A percentile compares a stretch with the other conserved stretches of the same genome.
Conservation (phyloP, 139 green algal species). For the Zygnema cylindricum region DNA sequence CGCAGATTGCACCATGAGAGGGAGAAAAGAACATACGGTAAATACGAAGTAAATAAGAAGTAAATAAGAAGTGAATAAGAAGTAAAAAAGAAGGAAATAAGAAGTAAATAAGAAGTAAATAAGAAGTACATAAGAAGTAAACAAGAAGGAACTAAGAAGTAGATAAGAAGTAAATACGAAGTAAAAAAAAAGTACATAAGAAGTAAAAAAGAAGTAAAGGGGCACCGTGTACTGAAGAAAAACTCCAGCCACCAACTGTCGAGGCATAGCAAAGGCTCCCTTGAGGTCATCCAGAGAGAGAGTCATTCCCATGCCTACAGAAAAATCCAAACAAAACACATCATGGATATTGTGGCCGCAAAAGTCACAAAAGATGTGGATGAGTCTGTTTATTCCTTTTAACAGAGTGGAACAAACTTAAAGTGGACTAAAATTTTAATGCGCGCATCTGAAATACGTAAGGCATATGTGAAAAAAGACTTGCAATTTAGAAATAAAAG, state of each 20-base stretch:
- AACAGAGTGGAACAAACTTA: background rate
- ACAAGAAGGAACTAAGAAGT: no score
- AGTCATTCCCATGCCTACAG: conserved; percentile 75
- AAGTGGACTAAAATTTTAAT: background rate
- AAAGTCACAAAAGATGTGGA: background rate
- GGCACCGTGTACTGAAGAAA: conserved; percentile 79
- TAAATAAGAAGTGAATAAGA: no score
- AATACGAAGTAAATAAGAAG: no score
- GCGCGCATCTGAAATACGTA: background rate
- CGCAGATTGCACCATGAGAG: no score
- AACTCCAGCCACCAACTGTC: conserved; percentile 69
- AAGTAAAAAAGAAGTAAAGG: background rate
- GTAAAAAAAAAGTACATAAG: background rate
- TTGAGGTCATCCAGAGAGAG: conserved; percentile 68
- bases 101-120: no score
- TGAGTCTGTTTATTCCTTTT: background rate
- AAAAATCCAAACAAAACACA: background rate
- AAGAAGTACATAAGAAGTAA: no score
- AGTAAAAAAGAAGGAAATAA: no score
- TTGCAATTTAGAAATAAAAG: no score
- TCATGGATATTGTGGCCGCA: background rate
- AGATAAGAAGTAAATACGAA: background rate
- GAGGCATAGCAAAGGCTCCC: conserved; percentile 14
- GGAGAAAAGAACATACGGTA: no score
- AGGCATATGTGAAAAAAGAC: no score